Conservation (phyloP, 495 filamentous ascomycete genomes). For the Aspergillus mulundensis region DNA sequence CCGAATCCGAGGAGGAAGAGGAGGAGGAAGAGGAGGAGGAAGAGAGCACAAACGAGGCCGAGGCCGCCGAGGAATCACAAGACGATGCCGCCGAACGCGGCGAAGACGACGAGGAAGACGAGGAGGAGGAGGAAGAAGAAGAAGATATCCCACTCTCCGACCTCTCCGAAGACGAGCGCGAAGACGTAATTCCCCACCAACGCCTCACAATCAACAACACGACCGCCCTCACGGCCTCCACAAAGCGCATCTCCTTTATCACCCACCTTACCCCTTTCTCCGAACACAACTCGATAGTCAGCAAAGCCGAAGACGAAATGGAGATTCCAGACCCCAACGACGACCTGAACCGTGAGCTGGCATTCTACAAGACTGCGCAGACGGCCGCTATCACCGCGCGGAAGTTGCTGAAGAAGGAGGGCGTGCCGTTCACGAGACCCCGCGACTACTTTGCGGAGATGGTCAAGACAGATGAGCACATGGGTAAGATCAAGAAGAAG, state of each 20-base stretch:
- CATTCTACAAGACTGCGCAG: conserved; percentile 90
- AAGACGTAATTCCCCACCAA: conserved; percentile 81
- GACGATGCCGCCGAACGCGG: not conserved
- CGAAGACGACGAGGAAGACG: conserved; percentile 21
- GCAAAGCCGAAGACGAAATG: not conserved
- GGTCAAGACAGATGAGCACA: conserved; percentile 97
- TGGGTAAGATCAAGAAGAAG: conserved; percentile 93
- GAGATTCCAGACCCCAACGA: conserved; percentile 69
- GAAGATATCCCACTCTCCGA: conserved; percentile 82
- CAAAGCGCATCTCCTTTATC: conserved; percentile 72
- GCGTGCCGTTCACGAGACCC: conserved; percentile 78
- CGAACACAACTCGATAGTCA: conserved; percentile 56
- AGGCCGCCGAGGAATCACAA: conserved; percentile 16
- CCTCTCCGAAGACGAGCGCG: conserved; percentile 74
- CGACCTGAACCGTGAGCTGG: conserved; percentile 83
- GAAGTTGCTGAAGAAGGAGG: conserved; percentile 70
- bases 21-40: conserved; percentile 23
- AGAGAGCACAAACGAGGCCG: conserved; percentile 7
- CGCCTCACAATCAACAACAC: conserved; percentile 98
- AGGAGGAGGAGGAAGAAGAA: conserved; percentile 38
- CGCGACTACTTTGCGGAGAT: conserved; percentile 98
- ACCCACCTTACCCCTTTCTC: conserved; percentile 57
- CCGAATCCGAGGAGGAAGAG: conserved; percentile 21
- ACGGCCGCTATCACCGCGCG: conserved; percentile 70
- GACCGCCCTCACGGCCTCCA: conserved; percentile 68